Evolutionary conservation across 2,329 filamentous ascomycete species (phyloP).

Genomic region (Trichoderma afroharzianum): DNA sequence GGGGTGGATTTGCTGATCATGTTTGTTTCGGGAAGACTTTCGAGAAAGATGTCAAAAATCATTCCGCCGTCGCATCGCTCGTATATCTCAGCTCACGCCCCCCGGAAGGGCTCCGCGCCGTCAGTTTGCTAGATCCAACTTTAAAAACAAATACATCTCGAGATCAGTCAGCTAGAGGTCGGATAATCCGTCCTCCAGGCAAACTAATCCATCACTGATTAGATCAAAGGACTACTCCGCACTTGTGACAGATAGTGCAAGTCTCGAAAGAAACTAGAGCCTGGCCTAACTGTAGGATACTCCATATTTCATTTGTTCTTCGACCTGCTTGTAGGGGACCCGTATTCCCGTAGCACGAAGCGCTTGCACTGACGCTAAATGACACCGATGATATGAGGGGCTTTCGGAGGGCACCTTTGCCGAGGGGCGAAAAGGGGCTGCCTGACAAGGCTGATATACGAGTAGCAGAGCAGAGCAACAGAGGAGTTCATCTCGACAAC

Average conservation of each 20-base stretch:
- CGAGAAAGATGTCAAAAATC: neutral
- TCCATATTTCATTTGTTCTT: constrained; percentile 2
- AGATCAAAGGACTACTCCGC: neutral
- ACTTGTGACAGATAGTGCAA: neutral
- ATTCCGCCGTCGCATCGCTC: neutral
- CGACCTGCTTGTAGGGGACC: neutral
- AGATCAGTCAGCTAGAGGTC: constrained; percentile 3
- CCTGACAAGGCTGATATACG: constrained; percentile 13
- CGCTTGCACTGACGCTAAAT: neutral
- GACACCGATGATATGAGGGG: neutral
- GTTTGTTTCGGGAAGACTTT: neutral
- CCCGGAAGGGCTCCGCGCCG: neutral
- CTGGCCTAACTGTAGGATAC: neutral
- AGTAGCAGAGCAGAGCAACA: neutral
- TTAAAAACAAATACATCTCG: neutral
- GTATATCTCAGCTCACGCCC: neutral
- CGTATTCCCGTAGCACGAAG: neutral
- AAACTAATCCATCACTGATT: neutral
- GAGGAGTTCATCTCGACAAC: constrained; percentile 2
- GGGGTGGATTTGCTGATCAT: neutral
- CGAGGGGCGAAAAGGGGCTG: constrained; percentile 13
- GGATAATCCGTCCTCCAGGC: constrained; percentile 3
- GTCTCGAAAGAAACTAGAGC: neutral
- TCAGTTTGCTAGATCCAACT: neutral
- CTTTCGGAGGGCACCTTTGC: neutral